Conservation (phyloP, 2,329 filamentous ascomycete genomes). For the Colletotrichum eremochloae region DNA sequence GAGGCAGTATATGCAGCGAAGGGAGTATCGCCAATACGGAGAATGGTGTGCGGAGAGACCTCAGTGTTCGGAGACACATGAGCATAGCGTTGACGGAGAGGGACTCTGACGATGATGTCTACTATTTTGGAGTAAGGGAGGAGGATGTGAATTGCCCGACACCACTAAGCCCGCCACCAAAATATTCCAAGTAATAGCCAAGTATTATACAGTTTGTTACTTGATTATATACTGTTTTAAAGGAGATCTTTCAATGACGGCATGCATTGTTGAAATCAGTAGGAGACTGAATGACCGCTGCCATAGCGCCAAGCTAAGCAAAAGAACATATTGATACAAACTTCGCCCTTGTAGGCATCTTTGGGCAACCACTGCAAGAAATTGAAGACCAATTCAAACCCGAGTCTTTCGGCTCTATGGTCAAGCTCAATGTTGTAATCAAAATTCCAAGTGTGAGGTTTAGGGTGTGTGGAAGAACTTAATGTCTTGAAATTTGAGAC, state of each 20-base stretch:
- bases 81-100: conserved; percentile 35
- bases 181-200: conserved; percentile 1
- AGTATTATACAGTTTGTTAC: too few species aligned
- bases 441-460: conserved; percentile 8
- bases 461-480: conserved; percentile 21
- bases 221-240: too few species aligned
- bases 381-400: conserved; percentile 25
- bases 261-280: too few species aligned
- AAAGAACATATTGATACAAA: too few species aligned
- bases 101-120: conserved; percentile 37
- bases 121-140: conserved; percentile 26
- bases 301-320: too few species aligned
- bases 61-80: conserved; percentile 23
- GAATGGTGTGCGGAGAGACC: background rate
- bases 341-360: conserved; percentile 23
- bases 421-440: conserved; percentile 23
- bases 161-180: conserved; percentile 34
- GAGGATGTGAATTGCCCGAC: conserved; percentile 35
- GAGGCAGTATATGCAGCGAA: conserved; percentile 23
- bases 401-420: conserved; percentile 9
- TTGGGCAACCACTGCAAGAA: conserved; percentile 25
- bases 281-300: too few species aligned
- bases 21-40: background rate
- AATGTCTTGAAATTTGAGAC: conserved; percentile 27
- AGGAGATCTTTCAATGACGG: background rate